Conservation (phyloP, 1,139 yeast species). For the Pichia norvegensis region DNA sequence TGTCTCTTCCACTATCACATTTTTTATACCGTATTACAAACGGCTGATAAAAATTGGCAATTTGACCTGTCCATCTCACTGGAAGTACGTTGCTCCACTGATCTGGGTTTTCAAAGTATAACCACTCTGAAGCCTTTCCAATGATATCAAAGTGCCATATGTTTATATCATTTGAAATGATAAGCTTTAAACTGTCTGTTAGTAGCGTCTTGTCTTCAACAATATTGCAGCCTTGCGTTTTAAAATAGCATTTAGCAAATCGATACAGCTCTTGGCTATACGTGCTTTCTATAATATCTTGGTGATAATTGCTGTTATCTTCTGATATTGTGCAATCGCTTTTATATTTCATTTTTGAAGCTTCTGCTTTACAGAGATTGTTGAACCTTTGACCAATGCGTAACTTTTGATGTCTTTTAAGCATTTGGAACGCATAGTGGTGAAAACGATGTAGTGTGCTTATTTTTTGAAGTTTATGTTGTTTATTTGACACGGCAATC, state of each 20-base stretch:
- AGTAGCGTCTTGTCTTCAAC: neutral
- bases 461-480: no score
- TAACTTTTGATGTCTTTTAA: neutral
- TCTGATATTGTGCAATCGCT: neutral
- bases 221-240: neutral
- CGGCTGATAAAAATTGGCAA: slow-evolving; percentile 23
- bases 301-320: neutral
- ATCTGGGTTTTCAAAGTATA: slow-evolving; percentile 5
- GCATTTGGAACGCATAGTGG: neutral
- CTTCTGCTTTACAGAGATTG: neutral
- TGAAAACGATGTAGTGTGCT: no score
- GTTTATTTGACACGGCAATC: neutral
- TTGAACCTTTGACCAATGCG: neutral
- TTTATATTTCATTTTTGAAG: no score
- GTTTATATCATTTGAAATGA: slow-evolving; percentile 5
- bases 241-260: neutral
- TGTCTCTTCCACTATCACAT: slow-evolving; percentile 9
- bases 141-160: slow-evolving; percentile 1
- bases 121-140: slow-evolving; percentile 4
- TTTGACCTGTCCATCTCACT: slow-evolving; percentile 14
- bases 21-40: slow-evolving; percentile 18
- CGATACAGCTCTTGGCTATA: neutral
- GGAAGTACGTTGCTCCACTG: slow-evolving; percentile 13
- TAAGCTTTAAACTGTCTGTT: neutral
- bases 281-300: neutral